Conservation (phyloP, 176 grass and related monocot genomes). For the Zoysia japonica region DNA sequence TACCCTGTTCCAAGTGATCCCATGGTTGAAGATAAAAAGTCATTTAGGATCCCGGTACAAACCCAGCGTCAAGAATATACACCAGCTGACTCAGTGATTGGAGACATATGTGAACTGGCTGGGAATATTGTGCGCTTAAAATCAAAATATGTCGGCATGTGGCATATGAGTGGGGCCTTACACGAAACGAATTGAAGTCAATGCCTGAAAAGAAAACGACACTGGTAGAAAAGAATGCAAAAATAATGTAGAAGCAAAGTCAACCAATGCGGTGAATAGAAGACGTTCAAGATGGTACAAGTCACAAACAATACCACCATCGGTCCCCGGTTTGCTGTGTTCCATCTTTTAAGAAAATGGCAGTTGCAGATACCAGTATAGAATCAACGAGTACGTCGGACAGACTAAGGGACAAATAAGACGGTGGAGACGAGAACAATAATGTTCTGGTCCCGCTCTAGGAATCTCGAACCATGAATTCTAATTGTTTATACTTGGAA, state of each 20-base stretch:
- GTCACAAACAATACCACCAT: conserved; percentile 1
- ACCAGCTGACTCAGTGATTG: conserved; percentile 13
- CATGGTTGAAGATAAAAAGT: neutral
- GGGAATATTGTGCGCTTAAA: conserved; percentile 12
- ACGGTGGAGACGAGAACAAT: conserved; percentile 30
- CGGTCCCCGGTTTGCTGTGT: neutral
- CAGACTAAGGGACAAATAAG: conserved; percentile 44
- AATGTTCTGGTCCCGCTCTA: conserved; percentile 15
- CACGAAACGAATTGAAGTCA: conserved; percentile 25
- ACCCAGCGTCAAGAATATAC: conserved; percentile 15
- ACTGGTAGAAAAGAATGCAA: neutral
- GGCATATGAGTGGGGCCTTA: conserved; percentile 13
- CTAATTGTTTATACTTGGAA: conserved; percentile 31
- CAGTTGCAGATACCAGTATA: conserved; percentile 42
- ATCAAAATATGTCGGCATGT: neutral
- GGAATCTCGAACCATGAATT: conserved; percentile 41
- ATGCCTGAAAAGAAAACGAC: conserved; percentile 26
- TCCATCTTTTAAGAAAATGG: conserved; percentile 5
- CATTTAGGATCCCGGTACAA: neutral
- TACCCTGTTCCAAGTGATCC: neutral
- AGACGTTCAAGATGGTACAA: conserved; percentile 48
- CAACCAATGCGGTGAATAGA: conserved; percentile 77
- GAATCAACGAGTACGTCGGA: conserved; percentile 29
- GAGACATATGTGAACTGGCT: conserved; percentile 2
- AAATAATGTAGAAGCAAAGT: conserved; percentile 52